Evolutionary conservation across 140 eudicot genomes (phyloP).

Genomic region (Bidens hawaiensis): DNA sequence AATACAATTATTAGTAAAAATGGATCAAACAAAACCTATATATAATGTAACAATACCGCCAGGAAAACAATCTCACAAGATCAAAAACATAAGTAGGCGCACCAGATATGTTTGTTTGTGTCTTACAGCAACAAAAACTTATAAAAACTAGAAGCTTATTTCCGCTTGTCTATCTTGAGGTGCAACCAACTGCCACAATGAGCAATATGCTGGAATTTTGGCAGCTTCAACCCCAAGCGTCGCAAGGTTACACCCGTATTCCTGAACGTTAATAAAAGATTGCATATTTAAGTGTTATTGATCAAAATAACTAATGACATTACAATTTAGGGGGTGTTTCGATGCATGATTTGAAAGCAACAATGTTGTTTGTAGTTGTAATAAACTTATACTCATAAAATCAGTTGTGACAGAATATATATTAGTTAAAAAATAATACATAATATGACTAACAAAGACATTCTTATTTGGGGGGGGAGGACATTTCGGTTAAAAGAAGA

Average conservation of each 20-base stretch:
- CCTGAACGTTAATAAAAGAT: constrained; percentile 39
- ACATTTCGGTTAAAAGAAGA: too few species aligned
- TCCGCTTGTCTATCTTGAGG: constrained; percentile 66
- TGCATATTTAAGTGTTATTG: background rate
- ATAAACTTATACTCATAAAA: background rate
- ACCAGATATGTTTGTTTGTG: background rate
- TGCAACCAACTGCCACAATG: constrained; percentile 92
- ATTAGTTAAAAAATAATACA: too few species aligned
- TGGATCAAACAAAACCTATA: constrained; percentile 22
- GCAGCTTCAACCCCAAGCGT: constrained; percentile 82
- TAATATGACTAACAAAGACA: too few species aligned
- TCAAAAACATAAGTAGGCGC: background rate
- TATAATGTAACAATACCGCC: constrained; percentile 12
- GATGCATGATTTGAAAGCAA: too few species aligned
- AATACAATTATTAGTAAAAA: constrained; percentile 19
- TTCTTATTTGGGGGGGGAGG: too few species aligned
- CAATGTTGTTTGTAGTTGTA: too few species aligned
- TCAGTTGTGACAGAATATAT: too few species aligned
- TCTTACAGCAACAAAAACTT: constrained; percentile 5
- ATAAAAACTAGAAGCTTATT: constrained; percentile 44
- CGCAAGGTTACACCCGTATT: constrained; percentile 80
- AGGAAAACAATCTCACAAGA: constrained; percentile 15
- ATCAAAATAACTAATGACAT: background rate
- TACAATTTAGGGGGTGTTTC: too few species aligned
- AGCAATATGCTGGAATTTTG: constrained; percentile 59